Conservation (phyloP, 345 rosid species). For the Diplotaxis tenuifolia region DNA sequence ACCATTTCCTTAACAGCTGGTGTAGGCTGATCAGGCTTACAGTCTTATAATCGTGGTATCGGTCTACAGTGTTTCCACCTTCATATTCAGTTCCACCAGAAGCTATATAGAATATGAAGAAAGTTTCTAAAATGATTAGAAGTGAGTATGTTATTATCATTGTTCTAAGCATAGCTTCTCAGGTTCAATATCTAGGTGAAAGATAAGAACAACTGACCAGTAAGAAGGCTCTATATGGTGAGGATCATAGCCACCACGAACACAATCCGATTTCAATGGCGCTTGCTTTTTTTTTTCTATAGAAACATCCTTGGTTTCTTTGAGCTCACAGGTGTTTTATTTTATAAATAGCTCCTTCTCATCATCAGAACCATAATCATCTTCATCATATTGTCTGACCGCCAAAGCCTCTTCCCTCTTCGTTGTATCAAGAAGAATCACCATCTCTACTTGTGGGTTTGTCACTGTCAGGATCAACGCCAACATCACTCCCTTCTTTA, state of each 20-base stretch:
- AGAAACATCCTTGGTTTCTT: background rate
- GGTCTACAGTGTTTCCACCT: slow-evolving; percentile 37
- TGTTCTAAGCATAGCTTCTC: too few species aligned
- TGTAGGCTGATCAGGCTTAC: slow-evolving; percentile 39
- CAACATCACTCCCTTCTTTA: background rate
- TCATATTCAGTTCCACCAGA: slow-evolving; percentile 6
- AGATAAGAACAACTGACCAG: too few species aligned
- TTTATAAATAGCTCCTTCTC: background rate
- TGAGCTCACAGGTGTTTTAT: background rate
- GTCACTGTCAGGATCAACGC: background rate
- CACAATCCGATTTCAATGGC: background rate
- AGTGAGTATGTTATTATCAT: too few species aligned
- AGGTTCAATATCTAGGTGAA: too few species aligned
- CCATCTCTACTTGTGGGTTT: background rate
- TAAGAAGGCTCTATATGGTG: background rate
- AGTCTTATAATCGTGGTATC: slow-evolving; percentile 37
- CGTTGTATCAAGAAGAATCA: background rate
- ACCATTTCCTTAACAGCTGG: slow-evolving; percentile 30
- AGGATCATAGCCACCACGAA: background rate
- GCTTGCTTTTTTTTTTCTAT: background rate
- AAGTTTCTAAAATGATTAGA: too few species aligned
- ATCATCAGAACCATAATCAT: background rate
- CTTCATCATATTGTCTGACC: background rate
- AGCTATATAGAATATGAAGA: too few species aligned
- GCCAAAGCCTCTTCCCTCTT: background rate